phyloP scores from a whole-genome alignment of 345 rosid species.

The Salix exigua region DNA sequence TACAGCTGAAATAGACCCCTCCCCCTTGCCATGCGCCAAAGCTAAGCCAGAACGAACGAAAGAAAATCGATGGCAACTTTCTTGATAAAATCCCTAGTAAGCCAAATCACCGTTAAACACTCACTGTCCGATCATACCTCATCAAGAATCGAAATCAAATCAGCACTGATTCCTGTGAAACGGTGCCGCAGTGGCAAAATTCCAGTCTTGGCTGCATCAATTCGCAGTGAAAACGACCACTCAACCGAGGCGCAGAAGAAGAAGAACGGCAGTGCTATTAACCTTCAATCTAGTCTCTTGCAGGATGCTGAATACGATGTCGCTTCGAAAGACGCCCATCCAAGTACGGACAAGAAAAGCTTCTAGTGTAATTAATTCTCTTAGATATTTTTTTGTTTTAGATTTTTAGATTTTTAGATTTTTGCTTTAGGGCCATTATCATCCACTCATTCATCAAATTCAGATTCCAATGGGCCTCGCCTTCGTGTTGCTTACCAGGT shows the following conservation, averaged over 20 bases:
- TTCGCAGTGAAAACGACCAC: conserved; percentile 23
- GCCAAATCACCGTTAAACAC: conserved; percentile 24
- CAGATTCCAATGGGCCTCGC: conserved; percentile 57
- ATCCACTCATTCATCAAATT: conserved; percentile 41
- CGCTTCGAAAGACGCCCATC: too few species aligned
- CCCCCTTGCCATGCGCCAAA: too few species aligned
- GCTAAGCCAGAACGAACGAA: too few species aligned
- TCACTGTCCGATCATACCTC: conserved; percentile 24
- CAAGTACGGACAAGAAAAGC: background rate
- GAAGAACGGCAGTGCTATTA: conserved; percentile 8
- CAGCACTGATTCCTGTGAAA: conserved; percentile 8
- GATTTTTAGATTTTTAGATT: background rate
- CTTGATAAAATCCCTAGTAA: conserved; percentile 29
- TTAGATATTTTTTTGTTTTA: background rate
- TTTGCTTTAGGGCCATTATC: conserved; percentile 66
- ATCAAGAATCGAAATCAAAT: conserved; percentile 1
- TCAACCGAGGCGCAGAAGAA: background rate
- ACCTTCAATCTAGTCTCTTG: conserved; percentile 5
- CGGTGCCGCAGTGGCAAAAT: conserved; percentile 25
- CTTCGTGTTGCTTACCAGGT: conserved; percentile 99
- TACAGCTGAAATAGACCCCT: too few species aligned
- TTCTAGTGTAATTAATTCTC: background rate
- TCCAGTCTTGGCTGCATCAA: conserved; percentile 28
- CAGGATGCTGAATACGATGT: too few species aligned
- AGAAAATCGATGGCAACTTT: conserved; percentile 40